phyloP scores from a whole-genome alignment of 1,284 basidiomycete species.

The Puccinia sorghi region DNA sequence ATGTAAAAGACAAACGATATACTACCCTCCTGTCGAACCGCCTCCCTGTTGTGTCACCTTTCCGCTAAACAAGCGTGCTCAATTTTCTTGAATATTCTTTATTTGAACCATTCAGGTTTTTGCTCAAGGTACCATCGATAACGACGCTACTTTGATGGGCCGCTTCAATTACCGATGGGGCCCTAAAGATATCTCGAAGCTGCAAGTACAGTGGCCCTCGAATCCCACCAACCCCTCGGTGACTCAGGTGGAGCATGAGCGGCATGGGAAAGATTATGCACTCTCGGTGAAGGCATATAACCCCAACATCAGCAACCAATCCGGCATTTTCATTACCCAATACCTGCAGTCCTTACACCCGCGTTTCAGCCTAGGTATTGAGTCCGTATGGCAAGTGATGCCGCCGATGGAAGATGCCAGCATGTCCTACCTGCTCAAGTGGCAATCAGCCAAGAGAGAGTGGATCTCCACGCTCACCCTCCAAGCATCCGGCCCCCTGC shows the following conservation, averaged over 20 bases:
- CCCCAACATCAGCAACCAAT: constrained; percentile 78
- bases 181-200: constrained; percentile 75
- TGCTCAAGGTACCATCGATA: constrained; percentile 89
- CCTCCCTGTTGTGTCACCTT: neutral
- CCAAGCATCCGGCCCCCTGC: constrained; percentile 76
- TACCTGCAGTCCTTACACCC: constrained; percentile 95
- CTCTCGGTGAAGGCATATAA: constrained; percentile 89
- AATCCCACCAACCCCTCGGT: constrained; percentile 63
- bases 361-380: constrained; percentile 84
- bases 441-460: constrained; percentile 61
- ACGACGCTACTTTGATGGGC: constrained; percentile 84
- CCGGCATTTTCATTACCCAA: constrained; percentile 91
- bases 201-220: constrained; percentile 74
- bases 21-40: too few relatives aligned
- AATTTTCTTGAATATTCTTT: constrained; percentile 40
- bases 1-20: constrained; percentile 62
- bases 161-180: constrained; percentile 90
- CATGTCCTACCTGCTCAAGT: constrained; percentile 85
- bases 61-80: too few relatives aligned
- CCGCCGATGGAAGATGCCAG: constrained; percentile 73
- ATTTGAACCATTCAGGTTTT: constrained; percentile 67
- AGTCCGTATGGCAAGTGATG: constrained; percentile 79
- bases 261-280: constrained; percentile 82
- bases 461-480: constrained; percentile 94
- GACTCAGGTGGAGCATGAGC: constrained; percentile 92